phyloP scores from a whole-genome alignment of 441 rosid genomes.

The Eruca vesicaria region DNA sequence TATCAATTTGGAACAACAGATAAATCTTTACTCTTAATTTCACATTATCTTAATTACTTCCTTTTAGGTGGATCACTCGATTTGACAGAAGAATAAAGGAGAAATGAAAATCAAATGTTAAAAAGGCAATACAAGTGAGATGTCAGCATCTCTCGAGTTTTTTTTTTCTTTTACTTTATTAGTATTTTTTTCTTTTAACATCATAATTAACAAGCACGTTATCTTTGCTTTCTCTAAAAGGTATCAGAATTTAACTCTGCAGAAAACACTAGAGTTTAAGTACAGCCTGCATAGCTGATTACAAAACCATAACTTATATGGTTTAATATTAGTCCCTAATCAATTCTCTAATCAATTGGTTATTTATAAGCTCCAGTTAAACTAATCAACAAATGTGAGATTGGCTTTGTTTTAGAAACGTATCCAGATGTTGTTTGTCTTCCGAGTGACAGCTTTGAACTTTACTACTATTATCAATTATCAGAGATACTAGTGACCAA shows the following conservation, averaged over 20 bases:
- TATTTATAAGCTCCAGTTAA: neutral
- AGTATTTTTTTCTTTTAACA: neutral
- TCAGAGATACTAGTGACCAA: constrained; percentile 18
- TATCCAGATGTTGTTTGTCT: neutral
- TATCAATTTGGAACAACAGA: neutral
- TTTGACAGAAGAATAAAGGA: constrained; percentile 24
- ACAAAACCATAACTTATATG: constrained; percentile 4
- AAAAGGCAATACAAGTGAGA: constrained; percentile 24
- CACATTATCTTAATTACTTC: neutral
- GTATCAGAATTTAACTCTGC: constrained; percentile 29
- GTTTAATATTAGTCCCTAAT: constrained; percentile 4
- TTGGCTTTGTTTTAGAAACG: neutral
- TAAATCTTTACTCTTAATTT: neutral
- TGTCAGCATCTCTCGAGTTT: constrained; percentile 26
- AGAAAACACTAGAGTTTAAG: constrained; percentile 11
- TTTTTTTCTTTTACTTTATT: neutral
- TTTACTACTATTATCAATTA: neutral
- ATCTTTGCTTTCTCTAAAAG: constrained; percentile 44
- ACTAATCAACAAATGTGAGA: constrained; percentile 3
- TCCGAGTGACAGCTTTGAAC: constrained; percentile 19
- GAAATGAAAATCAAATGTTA: constrained; percentile 28
- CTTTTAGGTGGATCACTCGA: constrained; percentile 12
- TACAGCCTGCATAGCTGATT: constrained; percentile 32
- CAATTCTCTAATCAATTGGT: constrained; percentile 18
- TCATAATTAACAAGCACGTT: constrained; percentile 44